These are phyloP conservation scores for Metarhizium brunneum DNA, from an alignment of 2,329 filamentous ascomycete species.

Conservation along the genomic window DNA sequence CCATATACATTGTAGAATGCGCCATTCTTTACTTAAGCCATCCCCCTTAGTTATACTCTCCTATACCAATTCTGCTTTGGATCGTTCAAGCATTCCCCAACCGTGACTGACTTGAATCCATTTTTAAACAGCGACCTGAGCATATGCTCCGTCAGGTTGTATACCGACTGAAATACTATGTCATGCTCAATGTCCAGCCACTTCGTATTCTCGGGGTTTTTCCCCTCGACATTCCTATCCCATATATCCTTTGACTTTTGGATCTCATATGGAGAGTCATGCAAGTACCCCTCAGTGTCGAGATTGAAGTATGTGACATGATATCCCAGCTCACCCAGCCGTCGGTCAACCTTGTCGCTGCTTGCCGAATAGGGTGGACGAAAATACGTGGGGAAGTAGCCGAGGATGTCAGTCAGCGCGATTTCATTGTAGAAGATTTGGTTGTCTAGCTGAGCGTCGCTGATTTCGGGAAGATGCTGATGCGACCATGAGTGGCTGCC, in stretches of 20 bases:
- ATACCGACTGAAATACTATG: constrained; percentile 34
- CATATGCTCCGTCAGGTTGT: constrained; percentile 34
- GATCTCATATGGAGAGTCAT: constrained; percentile 39
- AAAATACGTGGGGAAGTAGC: constrained; percentile 33
- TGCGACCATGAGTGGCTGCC: constrained; percentile 44
- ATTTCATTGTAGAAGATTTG: constrained; percentile 35
- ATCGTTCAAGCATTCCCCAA: constrained; percentile 43
- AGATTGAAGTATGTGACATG: constrained; percentile 51
- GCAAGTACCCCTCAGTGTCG: constrained; percentile 51
- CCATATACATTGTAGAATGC: no score
- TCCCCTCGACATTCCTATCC: constrained; percentile 26
- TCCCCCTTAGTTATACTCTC: not conserved
- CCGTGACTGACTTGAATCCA: constrained; percentile 38
- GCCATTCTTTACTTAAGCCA: no score
- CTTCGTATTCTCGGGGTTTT: constrained; percentile 14
- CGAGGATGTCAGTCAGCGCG: constrained; percentile 30
- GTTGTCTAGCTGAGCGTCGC: constrained; percentile 20
- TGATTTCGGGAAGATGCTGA: constrained; percentile 29
- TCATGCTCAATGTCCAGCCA: constrained; percentile 48
- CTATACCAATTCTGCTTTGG: constrained; percentile 42
- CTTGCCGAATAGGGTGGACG: constrained; percentile 38
- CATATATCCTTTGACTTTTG: constrained; percentile 31
- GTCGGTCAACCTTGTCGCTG: constrained; percentile 26
- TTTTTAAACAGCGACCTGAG: constrained; percentile 28
- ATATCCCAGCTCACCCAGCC: constrained; percentile 39